These are phyloP conservation scores for Misopates orontium DNA, from an alignment of 257 asterid genomes.

Conservation along the genomic window DNA sequence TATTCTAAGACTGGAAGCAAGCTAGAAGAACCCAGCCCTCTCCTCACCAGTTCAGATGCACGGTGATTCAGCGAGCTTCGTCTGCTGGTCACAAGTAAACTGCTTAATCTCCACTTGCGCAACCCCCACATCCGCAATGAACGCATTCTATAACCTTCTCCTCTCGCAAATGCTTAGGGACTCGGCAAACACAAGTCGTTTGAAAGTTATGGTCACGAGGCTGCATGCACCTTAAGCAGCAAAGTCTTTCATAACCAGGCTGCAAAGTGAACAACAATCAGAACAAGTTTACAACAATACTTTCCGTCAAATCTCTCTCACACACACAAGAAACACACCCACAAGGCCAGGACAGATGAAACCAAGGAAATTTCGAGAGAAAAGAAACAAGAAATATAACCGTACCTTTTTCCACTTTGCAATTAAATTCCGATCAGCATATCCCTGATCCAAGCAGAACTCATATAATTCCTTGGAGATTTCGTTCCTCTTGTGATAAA, in stretches of 20 bases:
- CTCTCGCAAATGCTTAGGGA: constrained; percentile 55
- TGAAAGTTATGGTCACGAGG: constrained; percentile 57
- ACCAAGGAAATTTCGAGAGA: no score
- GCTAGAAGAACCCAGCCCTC: not conserved
- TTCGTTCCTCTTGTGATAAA: constrained; percentile 45
- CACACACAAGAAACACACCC: not conserved
- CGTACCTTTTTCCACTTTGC: constrained; percentile 58
- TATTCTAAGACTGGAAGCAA: not conserved
- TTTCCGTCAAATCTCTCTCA: not conserved
- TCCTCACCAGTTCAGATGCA: not conserved
- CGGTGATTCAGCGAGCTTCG: not conserved
- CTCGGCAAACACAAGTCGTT: constrained; percentile 60
- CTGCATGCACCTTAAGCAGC: constrained; percentile 57
- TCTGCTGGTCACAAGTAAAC: not conserved
- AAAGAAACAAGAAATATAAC: not conserved
- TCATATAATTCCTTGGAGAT: constrained; percentile 50
- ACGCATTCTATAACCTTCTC: constrained; percentile 58
- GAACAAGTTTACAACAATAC: not conserved
- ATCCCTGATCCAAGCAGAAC: constrained; percentile 58
- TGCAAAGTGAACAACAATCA: constrained; percentile 22
- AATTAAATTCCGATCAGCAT: constrained; percentile 53
- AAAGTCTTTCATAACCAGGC: constrained; percentile 63
- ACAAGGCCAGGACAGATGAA: not conserved
- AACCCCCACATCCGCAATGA: constrained; percentile 56
- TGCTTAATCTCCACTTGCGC: constrained; percentile 53